Evolutionary conservation across 148 eudicot genomes (phyloP), one percentile per base, ranked within the genome.

Genomic region (Amaranthus hypochondriacus): DNA sequence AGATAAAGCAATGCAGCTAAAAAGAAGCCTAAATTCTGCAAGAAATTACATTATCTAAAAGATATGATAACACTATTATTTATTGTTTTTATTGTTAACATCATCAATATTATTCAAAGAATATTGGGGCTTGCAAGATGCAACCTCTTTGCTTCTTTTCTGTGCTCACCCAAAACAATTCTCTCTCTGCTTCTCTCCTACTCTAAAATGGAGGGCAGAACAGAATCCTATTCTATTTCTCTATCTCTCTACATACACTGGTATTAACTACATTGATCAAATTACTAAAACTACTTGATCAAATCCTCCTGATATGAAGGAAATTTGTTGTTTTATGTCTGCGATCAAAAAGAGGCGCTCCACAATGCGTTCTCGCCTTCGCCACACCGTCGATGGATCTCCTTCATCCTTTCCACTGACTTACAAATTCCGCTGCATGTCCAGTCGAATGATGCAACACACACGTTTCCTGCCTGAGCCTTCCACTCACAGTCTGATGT

Each of bases 371-470:
- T 81, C n/a, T 86, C 86, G n/a, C 85, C 90, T 80, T 91, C 97
- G 12, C 94, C 97, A 64, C 97, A 91, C 56, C 89, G 85, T 28
- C 84, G 78, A 67, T 91, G 94, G 66, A 91, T 92, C 71, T 89
- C 93, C 28, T 78, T 79, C 80, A 91, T 87, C 83, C 92, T 83
- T 58, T 91, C 94, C 6, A 81, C 88, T 4, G 94, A 91, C 66
- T 63, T 87, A 79, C 97, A 91, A 44, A 91, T 84, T 43, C 97
- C 97, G 12, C 93, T 89, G 84, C 97, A 91, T 62, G 79, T 91
- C 97, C 97, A 91, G 72, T 91, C 97, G 53, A 89, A 91, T 54
- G 97, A 91, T 72, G 97, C 97, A 58, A 87, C 92, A 74, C 93
- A 89, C 46, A 87, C 78, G 76, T 91, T 91, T 73, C 96, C 91